A percentile compares a stretch with the other conserved stretches of the same genome.
These are phyloP conservation scores for Aspergillus amoenus DNA, from an alignment of 2,329 filamentous ascomycete species.

Conservation along the genomic window DNA sequence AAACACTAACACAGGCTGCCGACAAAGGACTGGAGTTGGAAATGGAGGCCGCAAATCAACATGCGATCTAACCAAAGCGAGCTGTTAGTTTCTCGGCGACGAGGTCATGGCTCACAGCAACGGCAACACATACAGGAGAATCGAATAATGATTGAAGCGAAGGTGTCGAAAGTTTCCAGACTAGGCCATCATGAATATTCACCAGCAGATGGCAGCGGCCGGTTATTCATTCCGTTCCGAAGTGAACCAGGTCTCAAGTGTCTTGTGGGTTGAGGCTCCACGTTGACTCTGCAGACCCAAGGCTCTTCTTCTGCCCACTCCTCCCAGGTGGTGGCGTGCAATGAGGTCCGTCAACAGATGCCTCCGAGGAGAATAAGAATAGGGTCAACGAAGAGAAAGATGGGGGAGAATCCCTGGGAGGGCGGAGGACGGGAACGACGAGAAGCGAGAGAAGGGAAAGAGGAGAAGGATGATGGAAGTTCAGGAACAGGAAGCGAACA, in stretches of 20 bases:
- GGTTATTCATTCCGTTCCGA: conserved; percentile 12
- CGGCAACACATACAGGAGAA: conserved; percentile 3
- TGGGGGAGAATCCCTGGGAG: background rate
- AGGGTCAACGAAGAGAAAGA: background rate
- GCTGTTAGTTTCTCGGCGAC: background rate
- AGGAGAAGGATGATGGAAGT: background rate
- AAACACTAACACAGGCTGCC: conserved; percentile 4
- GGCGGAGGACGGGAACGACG: background rate
- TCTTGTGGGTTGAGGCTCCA: conserved; percentile 8
- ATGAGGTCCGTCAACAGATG: conserved; percentile 5
- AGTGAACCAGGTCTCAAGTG: background rate
- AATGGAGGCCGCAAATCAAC: conserved; percentile 1
- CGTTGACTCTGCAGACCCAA: conserved; percentile 9
- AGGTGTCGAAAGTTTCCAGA: background rate
- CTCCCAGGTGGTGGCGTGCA: background rate
- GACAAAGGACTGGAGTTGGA: conserved; percentile 5
- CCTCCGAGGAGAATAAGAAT: background rate
- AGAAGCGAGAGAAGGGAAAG: background rate
- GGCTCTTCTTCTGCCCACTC: background rate
- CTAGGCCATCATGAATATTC: conserved; percentile 10
- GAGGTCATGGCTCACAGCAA: background rate
- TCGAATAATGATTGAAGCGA: background rate
- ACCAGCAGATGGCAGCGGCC: conserved; percentile 2
- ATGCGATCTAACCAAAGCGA: conserved; percentile 7
- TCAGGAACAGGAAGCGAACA: conserved; percentile 2